Evolutionary conservation across 306 rosid species (phyloP).

Genomic region (Hippophae gyantsensis): DNA sequence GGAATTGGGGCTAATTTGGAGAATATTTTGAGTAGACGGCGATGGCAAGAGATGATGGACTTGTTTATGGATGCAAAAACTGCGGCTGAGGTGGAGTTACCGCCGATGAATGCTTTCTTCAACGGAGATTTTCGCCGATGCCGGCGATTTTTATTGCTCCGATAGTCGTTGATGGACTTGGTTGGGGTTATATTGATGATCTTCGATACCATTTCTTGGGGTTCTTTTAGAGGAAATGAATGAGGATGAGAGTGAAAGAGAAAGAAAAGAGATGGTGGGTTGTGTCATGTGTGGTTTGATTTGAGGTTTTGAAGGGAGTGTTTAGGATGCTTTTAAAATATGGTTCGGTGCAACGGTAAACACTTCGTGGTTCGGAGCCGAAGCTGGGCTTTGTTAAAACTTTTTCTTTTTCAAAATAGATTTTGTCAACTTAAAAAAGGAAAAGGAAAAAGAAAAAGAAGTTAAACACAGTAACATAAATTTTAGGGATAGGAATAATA

Average conservation of each 20-base stretch:
- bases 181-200: conserved; percentile 38
- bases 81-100: conserved; percentile 33
- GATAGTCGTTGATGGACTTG: conserved; percentile 41
- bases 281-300: no score
- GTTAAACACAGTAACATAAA: no score
- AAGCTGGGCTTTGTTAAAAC: no score
- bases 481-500: no score
- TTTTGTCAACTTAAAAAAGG: no score
- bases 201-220: conserved; percentile 58
- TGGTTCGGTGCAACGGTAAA: no score
- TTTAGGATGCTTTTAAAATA: no score
- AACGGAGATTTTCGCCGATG: conserved; percentile 50
- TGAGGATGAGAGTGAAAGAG: conserved; percentile 2
- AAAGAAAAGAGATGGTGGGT: not conserved
- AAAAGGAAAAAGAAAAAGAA: no score
- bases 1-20: conserved; percentile 41
- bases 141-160: conserved; percentile 29
- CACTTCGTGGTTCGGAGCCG: no score
- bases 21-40: conserved; percentile 67
- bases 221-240: not conserved
- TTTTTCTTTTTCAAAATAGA: no score
- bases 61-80: conserved; percentile 41
- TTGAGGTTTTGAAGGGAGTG: no score
- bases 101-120: conserved; percentile 27
- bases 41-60: conserved; percentile 44